These are phyloP conservation scores for Geotrichum aggregatum DNA, from an alignment of 1,139 yeast species.

Conservation along the genomic window DNA sequence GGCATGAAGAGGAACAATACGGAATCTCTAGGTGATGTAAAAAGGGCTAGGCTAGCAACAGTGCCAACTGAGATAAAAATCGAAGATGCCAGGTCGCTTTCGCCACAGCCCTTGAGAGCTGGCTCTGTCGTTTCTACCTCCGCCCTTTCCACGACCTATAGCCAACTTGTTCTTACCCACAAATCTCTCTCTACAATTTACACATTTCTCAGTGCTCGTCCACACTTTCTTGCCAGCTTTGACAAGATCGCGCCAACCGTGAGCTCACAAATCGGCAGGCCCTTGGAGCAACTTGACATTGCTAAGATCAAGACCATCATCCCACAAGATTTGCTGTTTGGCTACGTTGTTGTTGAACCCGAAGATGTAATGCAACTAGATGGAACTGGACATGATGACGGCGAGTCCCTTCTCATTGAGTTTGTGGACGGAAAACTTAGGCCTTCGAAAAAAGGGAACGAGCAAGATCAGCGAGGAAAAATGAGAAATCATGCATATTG, in stretches of 20 bases:
- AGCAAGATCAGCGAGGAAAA: background rate
- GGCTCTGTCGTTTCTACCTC: no score
- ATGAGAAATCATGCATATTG: constrained; percentile 1
- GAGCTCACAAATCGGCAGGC: constrained; percentile 38
- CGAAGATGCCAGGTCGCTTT: background rate
- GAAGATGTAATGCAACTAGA: constrained; percentile 32
- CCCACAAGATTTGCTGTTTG: constrained; percentile 66
- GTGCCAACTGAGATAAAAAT: background rate
- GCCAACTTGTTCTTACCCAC: constrained; percentile 12
- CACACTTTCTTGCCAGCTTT: constrained; percentile 54
- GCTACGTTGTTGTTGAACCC: constrained; percentile 50
- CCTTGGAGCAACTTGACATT: constrained; percentile 46
- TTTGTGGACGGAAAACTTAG: constrained; percentile 64
- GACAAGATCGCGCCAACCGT: constrained; percentile 49
- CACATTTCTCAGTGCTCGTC: constrained; percentile 53
- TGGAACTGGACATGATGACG: constrained; percentile 26
- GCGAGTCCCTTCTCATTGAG: constrained; percentile 66
- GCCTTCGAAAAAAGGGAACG: constrained; percentile 26
- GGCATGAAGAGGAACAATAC: background rate
- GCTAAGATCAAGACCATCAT: constrained; percentile 60
- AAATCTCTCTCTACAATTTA: constrained; percentile 43
- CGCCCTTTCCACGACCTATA: background rate
- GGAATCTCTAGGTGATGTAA: background rate
- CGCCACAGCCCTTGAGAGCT: background rate
- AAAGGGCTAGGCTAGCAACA: background rate